Evolutionary conservation across 805 yeast species (phyloP), one percentile per base, ranked within the genome.

Genomic region (Cephaloascus albidus): DNA sequence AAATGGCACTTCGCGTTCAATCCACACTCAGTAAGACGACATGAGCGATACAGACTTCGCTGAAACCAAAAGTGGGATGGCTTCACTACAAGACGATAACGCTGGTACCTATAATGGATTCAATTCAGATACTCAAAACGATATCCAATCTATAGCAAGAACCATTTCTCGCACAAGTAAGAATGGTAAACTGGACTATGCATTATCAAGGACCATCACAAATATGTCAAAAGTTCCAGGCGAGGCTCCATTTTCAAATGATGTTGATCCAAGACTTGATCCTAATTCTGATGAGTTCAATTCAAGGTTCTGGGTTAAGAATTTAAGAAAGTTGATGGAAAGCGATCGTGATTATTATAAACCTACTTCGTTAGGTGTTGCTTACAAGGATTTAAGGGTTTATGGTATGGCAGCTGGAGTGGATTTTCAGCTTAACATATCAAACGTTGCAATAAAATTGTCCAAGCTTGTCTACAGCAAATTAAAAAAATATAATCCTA

Each of bases 341-440:
- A 51, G 68, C 2, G 83, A 81, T 48, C 74, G 76, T 0, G 85
- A 79, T 18, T 76, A 75, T 57, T 81, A 74, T 53, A 77, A 73
- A 51, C 83, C 81, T 17, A 64, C 78, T 23, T 62, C 72, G 15
- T 58, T 81, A 46, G 83, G 85, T 18, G 57, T 81, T 43, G 74
- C 76, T 6, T 79, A 76, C 65, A 67, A 69, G 42, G 58, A 78
- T 49, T 60, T 81, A 49, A 54, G 81, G 42, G 84, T 82, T 3
- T 70, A 58, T 45, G 88, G 87, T 54, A 66, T 75, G 38, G 82
- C 86, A 3, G 66, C 78, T 3, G 86, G 78, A 54, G 70, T 81
- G 10, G 84, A 81, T 51, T 81, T 74, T 55, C 85, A 78, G 55
- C 63, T 76, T 3, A 79, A 81, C 3, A 73, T 76, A 3, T 49